Evolutionary conservation across 805 yeast genomes (phyloP), one percentile per base, ranked within the genome.

Genomic region (Saturnispora ahearnii): DNA sequence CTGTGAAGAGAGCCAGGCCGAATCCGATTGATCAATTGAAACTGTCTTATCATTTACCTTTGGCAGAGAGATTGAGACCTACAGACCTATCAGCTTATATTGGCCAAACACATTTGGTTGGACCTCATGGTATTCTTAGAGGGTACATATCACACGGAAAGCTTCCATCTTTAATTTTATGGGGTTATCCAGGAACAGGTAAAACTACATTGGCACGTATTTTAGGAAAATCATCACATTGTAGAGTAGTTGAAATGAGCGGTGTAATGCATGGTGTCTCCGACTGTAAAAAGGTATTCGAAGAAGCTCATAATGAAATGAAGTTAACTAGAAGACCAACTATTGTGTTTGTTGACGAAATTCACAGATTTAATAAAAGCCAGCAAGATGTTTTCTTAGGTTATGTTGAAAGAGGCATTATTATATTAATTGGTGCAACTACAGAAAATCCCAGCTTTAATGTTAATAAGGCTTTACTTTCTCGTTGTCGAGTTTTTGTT

Each of bases 121-220:
- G 86, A 0, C 65, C 68, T 1, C 70, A 72, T 7, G 95, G 96
- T 1, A 70, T 82, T 3, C 67, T 91, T 2, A 68, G 79, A 28
- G 81, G 81, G 42, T 85, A 85, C 53, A 72, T 90, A 2, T 72
- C 74, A 34, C 67, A 75, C 65, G 78, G 83, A n/a, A 70, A 73
- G 44, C 70, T 86, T 7, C 97, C 97, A 1, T 88, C 96, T 0
- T 74, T 93, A 79, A 79, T 93, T 2, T 67, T 93, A 5, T 85
- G 93, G 86, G 99, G 99, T 0, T 96, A 96, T 0, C 95, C 97
- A 2, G 99, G 99, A 0, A 90, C 88, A 3, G 91, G 93, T 73
- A 93, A 93, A 62, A 93, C 99, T 0, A 84, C 96, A 0, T 62
- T 93, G 28, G 70, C 71, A 3, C 57, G 75, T 38, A 74, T 83